Conservation (phyloP, 345 rosid genomes). For the Abelmoschus esculentus region DNA sequence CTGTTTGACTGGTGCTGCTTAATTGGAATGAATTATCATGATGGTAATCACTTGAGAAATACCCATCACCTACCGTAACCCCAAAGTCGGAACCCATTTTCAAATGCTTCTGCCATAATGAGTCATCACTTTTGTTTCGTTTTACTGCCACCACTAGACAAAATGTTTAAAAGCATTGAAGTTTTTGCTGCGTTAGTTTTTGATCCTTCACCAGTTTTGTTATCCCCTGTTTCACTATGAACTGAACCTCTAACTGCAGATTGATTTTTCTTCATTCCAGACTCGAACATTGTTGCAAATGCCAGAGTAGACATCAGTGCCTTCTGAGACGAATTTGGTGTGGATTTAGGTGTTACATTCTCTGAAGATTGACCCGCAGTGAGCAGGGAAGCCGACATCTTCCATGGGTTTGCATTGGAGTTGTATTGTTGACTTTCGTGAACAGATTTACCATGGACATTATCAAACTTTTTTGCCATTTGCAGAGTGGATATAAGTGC, state of each 20-base stretch:
- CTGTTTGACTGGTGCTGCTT: background rate
- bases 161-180: conserved; percentile 47
- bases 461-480: conserved; percentile 52
- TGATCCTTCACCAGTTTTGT: conserved; percentile 15
- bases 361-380: conserved; percentile 26
- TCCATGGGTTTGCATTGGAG: conserved; percentile 9
- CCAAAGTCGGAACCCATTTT: background rate
- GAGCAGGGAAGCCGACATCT: conserved; percentile 11
- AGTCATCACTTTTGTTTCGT: conserved; percentile 10
- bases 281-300: conserved; percentile 48
- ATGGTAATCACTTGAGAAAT: background rate
- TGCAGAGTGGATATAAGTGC: conserved; percentile 50
- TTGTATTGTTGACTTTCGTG: conserved; percentile 6
- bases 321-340: conserved; percentile 31
- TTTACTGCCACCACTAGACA: conserved; percentile 35
- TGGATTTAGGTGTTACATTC: conserved; percentile 12
- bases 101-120: background rate
- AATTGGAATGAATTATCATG: background rate
- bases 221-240: conserved; percentile 15
- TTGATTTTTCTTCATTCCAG: conserved; percentile 27
- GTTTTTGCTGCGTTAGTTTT: conserved; percentile 28
- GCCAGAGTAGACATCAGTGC: conserved; percentile 43
- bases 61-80: background rate
- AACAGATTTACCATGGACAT: conserved; percentile 15
- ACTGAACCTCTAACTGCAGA: conserved; percentile 10